A percentile compares a stretch with the other conserved stretches of the same genome.
These are phyloP conservation scores for Dimocarpus longan DNA, from an alignment of 345 rosid species.

Conservation along the genomic window DNA sequence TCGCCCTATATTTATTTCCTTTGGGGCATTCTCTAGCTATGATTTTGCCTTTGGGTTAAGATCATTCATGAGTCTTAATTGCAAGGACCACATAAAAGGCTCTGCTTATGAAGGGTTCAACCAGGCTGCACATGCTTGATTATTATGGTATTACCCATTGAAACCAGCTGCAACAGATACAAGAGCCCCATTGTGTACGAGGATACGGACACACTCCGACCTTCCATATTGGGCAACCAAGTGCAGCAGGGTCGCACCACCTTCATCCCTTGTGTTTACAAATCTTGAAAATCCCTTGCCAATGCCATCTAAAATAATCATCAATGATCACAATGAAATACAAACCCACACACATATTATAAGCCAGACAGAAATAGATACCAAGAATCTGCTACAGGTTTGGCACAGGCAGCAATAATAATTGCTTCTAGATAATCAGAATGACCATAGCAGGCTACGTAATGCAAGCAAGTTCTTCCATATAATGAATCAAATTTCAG, in stretches of 20 bases:
- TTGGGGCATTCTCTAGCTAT: slow-evolving; percentile 39
- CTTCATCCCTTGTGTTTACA: slow-evolving; percentile 54
- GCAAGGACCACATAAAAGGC: slow-evolving; percentile 54
- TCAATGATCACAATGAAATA: no score
- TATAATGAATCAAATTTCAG: slow-evolving; percentile 30
- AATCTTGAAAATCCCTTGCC: slow-evolving; percentile 59
- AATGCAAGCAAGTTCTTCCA: slow-evolving; percentile 44
- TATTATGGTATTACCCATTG: slow-evolving; percentile 47
- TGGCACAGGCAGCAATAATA: slow-evolving; percentile 34
- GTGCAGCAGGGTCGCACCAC: slow-evolving; percentile 57
- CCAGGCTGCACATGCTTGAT: slow-evolving; percentile 45
- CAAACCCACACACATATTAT: no score
- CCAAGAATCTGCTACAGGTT: no score
- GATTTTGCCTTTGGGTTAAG: slow-evolving; percentile 45
- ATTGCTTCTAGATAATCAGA: slow-evolving; percentile 41
- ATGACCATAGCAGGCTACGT: slow-evolving; percentile 44
- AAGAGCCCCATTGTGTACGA: slow-evolving; percentile 59
- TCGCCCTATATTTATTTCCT: slow-evolving; percentile 48
- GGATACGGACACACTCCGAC: slow-evolving; percentile 47
- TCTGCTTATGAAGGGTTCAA: slow-evolving; percentile 49
- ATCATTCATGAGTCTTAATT: slow-evolving; percentile 44
- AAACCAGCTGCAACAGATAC: slow-evolving; percentile 57
- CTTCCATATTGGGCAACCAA: slow-evolving; percentile 54
- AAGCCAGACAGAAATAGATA: no score
- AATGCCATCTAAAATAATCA: no score